A percentile compares a stretch with the other conserved stretches of the same genome.
Conservation (phyloP, 2,329 filamentous ascomycete genomes). For the Epichloe sibirici region DNA sequence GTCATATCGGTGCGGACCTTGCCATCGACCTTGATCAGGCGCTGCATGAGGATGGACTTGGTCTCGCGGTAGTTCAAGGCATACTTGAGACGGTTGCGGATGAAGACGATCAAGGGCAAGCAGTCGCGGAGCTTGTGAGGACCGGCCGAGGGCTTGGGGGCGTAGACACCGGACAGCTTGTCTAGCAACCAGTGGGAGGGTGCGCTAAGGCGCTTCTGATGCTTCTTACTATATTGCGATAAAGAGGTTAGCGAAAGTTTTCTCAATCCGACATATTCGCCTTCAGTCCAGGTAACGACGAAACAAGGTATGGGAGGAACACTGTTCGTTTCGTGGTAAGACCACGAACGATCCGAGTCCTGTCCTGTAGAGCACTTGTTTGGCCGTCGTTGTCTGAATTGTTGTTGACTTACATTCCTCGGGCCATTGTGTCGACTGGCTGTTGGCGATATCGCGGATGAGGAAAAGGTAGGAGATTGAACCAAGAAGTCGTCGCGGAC, state of each 20-base stretch:
- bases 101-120: slow-evolving; percentile 97
- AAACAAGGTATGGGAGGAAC: too few species aligned
- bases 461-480: slow-evolving; percentile 15
- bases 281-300: too few species aligned
- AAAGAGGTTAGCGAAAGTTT: not conserved
- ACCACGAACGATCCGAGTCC: not conserved
- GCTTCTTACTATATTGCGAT: slow-evolving; percentile 68
- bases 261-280: not conserved
- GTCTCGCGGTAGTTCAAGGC: slow-evolving; percentile 97
- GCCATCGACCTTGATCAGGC: slow-evolving; percentile 97
- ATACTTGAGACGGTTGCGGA: slow-evolving; percentile 96
- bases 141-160: slow-evolving; percentile 61
- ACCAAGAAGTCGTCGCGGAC: slow-evolving; percentile 12
- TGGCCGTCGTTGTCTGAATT: not conserved
- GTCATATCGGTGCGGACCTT: slow-evolving; percentile 99
- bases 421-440: slow-evolving; percentile 45
- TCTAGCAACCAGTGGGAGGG: slow-evolving; percentile 99
- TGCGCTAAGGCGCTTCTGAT: slow-evolving; percentile 99
- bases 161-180: slow-evolving; percentile 92
- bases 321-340: too few species aligned
- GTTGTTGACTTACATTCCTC: slow-evolving; percentile 43
- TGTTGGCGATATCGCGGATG: slow-evolving; percentile 26
- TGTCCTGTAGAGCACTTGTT: too few species aligned
- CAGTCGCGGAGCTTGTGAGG: slow-evolving; percentile 99
- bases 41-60: slow-evolving; percentile 98